phyloP scores from a whole-genome alignment of 257 asterid species.

The Primulina eburnea region DNA sequence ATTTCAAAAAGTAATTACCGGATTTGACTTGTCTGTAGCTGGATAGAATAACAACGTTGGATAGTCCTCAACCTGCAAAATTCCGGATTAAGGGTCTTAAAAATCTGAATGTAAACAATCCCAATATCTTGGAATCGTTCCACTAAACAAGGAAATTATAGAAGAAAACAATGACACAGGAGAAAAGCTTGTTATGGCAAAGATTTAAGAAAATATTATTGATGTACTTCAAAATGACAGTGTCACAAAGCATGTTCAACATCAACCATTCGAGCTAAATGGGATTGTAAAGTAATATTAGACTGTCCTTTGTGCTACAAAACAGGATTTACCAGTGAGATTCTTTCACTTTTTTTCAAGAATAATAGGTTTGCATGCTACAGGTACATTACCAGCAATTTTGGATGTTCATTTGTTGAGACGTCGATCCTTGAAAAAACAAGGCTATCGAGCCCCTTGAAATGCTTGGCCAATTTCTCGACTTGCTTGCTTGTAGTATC shows the following conservation, averaged over 20 bases:
- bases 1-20: conserved; percentile 37
- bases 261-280: neutral
- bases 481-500: conserved; percentile 83
- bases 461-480: conserved; percentile 96
- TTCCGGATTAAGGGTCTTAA: conserved; percentile 4
- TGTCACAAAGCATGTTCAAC: neutral
- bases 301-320: neutral
- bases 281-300: neutral
- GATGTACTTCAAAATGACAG: neutral
- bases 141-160: neutral
- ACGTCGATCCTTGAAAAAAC: conserved; percentile 86
- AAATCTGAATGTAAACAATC: neutral
- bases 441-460: conserved; percentile 72
- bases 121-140: neutral
- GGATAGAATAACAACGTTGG: conserved; percentile 78
- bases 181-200: neutral
- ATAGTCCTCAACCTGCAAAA: conserved; percentile 74
- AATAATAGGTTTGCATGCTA: neutral
- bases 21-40: conserved; percentile 60
- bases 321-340: neutral
- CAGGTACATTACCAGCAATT: conserved; percentile 46
- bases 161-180: neutral
- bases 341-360: neutral
- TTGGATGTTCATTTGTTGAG: conserved; percentile 80
- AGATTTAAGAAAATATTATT: too few relatives aligned